Evolutionary conservation across 2,329 filamentous ascomycete genomes (phyloP), one percentile per base, ranked within the genome.

Genomic region (Penicillium palitans): DNA sequence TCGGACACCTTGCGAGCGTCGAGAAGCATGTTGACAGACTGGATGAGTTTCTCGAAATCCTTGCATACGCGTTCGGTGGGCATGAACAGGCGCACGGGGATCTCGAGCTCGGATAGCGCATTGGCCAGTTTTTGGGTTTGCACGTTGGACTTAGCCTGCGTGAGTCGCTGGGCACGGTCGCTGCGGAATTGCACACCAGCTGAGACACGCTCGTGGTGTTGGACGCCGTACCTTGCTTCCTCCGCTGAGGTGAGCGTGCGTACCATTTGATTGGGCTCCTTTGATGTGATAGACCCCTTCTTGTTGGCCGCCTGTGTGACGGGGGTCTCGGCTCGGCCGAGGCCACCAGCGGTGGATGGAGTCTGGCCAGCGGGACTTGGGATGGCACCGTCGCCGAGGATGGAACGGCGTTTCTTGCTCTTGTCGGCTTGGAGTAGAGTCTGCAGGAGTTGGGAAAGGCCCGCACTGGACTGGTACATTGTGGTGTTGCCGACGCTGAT

Each of bases 171-270:
- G 48, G 79, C 78, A 60, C 77, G 78, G 61, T 81, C 79, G 63
- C 91, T 91, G 13, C 93, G 90, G 82, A 98, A 98, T 15, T 90
- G 89, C 37, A 96, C 90, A 7, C 95, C 93, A 9, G 88, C 89
- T 2, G 89, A 87, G 40, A 97, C 83, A 29, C 93, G 90, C 56
- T 98, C 93, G 64, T 93, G 89, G 65, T 90, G 87, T 8, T 89
- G 85, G 10, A 99, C 89, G 62, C 93, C 95, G 70, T 93, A 98
- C 35, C 89, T 83, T 62, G 84, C 76, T 77, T 93, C 88, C 76
- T 96, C 89, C 65, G 90, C 85, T 47, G 88, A 82, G 5, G 86
- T 86, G 64, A 97, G 86, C 74, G 88, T 87, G 69, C 87, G 86
- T 55, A 88, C 83, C 68, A 88, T 83, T 19, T 81, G 80, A 72